These are phyloP conservation scores for Hamamelis virginiana DNA, from an alignment of 164 flowering plant species.

Conservation along the genomic window DNA sequence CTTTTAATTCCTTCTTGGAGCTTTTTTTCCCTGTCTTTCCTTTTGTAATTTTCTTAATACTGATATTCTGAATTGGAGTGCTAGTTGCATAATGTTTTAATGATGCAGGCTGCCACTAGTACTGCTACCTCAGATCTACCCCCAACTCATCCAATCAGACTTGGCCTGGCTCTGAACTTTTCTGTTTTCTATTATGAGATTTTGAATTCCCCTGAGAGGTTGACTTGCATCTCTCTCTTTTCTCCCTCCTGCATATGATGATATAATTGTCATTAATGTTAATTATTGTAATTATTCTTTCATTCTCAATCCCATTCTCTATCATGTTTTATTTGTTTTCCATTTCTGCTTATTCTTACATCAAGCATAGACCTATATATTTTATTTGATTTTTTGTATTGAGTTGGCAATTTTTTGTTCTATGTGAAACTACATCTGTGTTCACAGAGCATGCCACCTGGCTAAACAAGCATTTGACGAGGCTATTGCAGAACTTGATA, in stretches of 20 bases:
- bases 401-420: too few species aligned
- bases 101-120: constrained; percentile 36
- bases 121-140: constrained; percentile 45
- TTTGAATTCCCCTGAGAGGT: constrained; percentile 59
- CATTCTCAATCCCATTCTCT: too few species aligned
- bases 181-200: constrained; percentile 65
- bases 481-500: constrained; percentile 50
- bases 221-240: not conserved
- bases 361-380: too few species aligned
- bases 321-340: too few species aligned
- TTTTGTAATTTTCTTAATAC: not conserved
- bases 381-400: too few species aligned
- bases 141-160: constrained; percentile 58
- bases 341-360: too few species aligned
- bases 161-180: constrained; percentile 56
- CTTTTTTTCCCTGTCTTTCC: not conserved
- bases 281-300: too few species aligned
- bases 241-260: too few species aligned
- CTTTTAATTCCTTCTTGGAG: not conserved
- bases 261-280: too few species aligned
- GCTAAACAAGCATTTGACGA: constrained; percentile 57
- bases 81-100: not conserved
- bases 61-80: not conserved
- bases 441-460: constrained; percentile 45
- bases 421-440: not conserved